Base-by-base conservation (phyloP, 1,284 basidiomycete species). In the Boletus semigastroideus region DNA sequence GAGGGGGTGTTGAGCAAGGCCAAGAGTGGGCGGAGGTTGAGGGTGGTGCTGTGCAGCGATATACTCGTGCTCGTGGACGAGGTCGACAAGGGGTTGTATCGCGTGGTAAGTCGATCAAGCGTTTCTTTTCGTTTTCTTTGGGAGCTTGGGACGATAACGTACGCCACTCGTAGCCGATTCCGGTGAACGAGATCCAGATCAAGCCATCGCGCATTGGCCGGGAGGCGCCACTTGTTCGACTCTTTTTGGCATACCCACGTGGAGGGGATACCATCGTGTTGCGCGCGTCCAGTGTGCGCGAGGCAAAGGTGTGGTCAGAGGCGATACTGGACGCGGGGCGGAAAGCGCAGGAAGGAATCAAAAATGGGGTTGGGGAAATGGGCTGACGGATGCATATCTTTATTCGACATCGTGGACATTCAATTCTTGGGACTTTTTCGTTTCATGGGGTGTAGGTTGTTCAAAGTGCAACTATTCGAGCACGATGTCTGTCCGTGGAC, bases 1-100 rank as follows among this genome's bases (percentile, higher is more conserved):
- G 91, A 98, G 66, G 94, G 93, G 0, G 52, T 77, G 5, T 69
- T 98, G 9, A 69, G 76, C 57, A 98, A 98, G 67, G 78, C 87
- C 11, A 95, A 93, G 74, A 92, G 90, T 54, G 87, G 91, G 1
- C 77, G 90, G 41, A 90, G 85, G 64, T 70, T 98, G 40, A 78
- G 83, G 42, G 81, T 79, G n/a, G 84, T 91, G 65, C 67, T 93
- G 53, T 93, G 90, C 60, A 92, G 79, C 61, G 90, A 94, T 62
- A 86, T 92, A 42, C 65, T 94, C 37, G 84, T 94, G 2, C 74
- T 94, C 41, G 86, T 89, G 13, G 87, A 93, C 59, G 83, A 84
- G 30, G 68, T 69, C 3, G 79, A 79, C 22, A 82, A 79, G 56
- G 82, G 82, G 11, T 67, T 94, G 13, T 94, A 94, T 68, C 82